Evolutionary conservation across 169 alveolate species (phyloP), one percentile per base, ranked within the genome.

Genomic region (Plasmodium yoelii): DNA sequence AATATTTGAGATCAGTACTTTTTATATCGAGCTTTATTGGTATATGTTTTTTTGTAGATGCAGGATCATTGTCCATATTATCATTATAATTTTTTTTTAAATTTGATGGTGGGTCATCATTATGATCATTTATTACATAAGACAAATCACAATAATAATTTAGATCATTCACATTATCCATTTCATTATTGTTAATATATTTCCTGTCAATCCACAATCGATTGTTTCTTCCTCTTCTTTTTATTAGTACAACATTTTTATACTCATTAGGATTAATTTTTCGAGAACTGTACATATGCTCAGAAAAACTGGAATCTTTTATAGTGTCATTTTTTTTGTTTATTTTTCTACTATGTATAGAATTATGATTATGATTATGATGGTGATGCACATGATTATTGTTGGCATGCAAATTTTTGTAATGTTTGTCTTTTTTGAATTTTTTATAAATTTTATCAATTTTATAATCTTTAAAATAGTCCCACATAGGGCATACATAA

Each of bases 401-500:
- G 47, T 71, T 47, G 46, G 42, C 19, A 63, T 82, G 69, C 75
- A 69, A n/a, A 61, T 34, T 82, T 71, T 82, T 82, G 34, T 82
- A 82, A 56, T 55, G 69, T 28, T 82, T 82, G 18, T 82, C 90
- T 60, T 82, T 82, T 72, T 82, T 82, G 15, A 82, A 68, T 61
- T 69, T 65, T 82, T 68, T 82, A 64, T 82, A 82, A 55, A 82
- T 82, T n/a, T 82, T 82, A 28, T 82, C 90, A 26, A 90, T 90
- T 63, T 94, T 95, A 68, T 92, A 91, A 82, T 95, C 95, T 55
- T 87, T 73, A 12, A 95, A 94, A 57, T 95, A 93, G 49, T 94
- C 90, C 97, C 97, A 95, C 75, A 92, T 82, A 5, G 97, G 97
- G 49, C 95, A 95, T 22, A 94, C 93, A 75, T 95, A 95, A 13